phyloP scores from a whole-genome alignment of 768 basidiomycete genomes.

The Boletus patriciae region DNA sequence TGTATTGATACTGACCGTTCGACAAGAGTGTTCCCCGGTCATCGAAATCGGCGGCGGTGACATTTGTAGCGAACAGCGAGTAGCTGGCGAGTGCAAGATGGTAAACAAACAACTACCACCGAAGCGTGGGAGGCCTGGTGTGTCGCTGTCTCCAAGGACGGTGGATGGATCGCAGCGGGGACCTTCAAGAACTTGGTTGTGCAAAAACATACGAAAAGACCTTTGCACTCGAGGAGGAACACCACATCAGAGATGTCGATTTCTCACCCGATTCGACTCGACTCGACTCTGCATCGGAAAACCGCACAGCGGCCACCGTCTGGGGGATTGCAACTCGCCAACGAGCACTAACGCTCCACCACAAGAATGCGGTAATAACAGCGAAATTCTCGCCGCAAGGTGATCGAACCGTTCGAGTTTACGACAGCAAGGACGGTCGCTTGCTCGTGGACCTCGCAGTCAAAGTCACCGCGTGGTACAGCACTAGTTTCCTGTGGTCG shows the following conservation, averaged over 20 bases:
- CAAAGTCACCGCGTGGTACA: background rate
- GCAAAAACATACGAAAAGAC: background rate
- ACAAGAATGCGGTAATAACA: background rate
- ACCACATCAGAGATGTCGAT: no score
- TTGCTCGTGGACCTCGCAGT: background rate
- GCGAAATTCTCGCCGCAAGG: slow-evolving; percentile 3
- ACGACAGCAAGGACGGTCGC: background rate
- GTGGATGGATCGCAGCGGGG: background rate
- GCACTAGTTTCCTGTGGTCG: background rate
- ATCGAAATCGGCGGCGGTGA: background rate
- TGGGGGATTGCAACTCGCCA: background rate
- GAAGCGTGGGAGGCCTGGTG: background rate
- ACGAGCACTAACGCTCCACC: background rate
- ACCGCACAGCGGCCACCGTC: background rate
- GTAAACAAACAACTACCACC: background rate
- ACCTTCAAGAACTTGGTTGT: background rate
- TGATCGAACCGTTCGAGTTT: background rate
- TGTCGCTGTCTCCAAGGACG: background rate
- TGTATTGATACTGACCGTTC: background rate
- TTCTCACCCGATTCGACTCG: background rate
- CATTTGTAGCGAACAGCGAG: background rate
- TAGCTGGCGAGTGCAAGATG: background rate
- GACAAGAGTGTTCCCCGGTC: background rate
- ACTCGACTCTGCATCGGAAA: background rate
- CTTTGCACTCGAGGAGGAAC: background rate